These are phyloP conservation scores for Penicillium sp. DNA, from an alignment of 2,329 filamentous ascomycete species.

Conservation along the genomic window DNA sequence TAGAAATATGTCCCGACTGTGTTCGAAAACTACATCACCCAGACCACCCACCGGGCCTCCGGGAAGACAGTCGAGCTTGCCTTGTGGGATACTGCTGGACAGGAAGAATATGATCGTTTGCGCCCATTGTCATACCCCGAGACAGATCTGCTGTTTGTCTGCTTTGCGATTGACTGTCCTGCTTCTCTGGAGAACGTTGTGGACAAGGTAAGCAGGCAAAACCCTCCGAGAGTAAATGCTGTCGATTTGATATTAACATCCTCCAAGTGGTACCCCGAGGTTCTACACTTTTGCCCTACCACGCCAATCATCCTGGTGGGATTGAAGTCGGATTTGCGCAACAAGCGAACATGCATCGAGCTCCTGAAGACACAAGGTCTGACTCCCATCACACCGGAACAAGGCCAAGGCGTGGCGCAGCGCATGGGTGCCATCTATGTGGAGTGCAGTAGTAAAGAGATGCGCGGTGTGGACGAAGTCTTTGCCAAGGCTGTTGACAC, in stretches of 20 bases:
- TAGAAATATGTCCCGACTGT: constrained; percentile 99
- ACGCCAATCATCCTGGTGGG: constrained; percentile 94
- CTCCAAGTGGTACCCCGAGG: constrained; percentile 98
- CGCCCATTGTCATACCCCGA: constrained; percentile 96
- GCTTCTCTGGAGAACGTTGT: constrained; percentile 98
- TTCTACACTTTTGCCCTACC: constrained; percentile 97
- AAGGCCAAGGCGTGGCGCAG: constrained; percentile 81
- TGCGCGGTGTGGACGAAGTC: constrained; percentile 93
- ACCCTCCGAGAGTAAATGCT: too few species aligned
- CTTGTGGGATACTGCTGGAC: constrained; percentile 96
- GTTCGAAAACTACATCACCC: constrained; percentile 99
- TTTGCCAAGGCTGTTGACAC: constrained; percentile 90
- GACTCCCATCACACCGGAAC: constrained; percentile 88
- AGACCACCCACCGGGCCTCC: constrained; percentile 81
- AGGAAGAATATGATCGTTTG: constrained; percentile 97
- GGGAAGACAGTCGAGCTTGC: constrained; percentile 96
- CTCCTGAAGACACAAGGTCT: constrained; percentile 97
- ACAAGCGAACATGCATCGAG: constrained; percentile 96
- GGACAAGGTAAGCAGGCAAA: constrained; percentile 74
- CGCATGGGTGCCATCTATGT: constrained; percentile 96
- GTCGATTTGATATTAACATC: background rate
- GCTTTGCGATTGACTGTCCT: constrained; percentile 98
- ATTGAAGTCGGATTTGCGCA: constrained; percentile 93
- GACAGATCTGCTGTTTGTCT: constrained; percentile 96
- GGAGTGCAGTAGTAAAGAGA: constrained; percentile 96